phyloP scores from a whole-genome alignment of 2,329 filamentous ascomycete genomes.

The Fusarium sterilihyphosum region DNA sequence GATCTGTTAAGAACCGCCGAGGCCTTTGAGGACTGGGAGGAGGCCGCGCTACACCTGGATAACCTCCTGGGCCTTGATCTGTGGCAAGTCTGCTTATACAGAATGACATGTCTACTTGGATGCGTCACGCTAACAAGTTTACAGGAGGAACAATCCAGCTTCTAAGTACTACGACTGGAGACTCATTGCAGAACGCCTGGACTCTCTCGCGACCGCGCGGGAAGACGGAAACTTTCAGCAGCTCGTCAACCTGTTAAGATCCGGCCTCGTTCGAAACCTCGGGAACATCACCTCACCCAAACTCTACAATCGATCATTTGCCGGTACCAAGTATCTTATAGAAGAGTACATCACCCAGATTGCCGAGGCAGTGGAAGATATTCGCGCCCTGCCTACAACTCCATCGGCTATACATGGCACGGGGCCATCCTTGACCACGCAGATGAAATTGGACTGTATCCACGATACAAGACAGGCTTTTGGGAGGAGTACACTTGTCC shows the following conservation, averaged over 20 bases:
- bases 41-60: conserved; percentile 84
- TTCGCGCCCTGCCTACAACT: conserved; percentile 72
- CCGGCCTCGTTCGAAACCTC: conserved; percentile 83
- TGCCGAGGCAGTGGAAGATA: conserved; percentile 81
- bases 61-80: conserved; percentile 81
- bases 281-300: conserved; percentile 87
- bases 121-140: conserved; percentile 14
- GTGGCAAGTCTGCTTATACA: conserved; percentile 64
- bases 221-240: conserved; percentile 77
- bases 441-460: conserved; percentile 85
- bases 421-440: conserved; percentile 65
- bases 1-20: conserved; percentile 72
- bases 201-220: conserved; percentile 74
- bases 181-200: conserved; percentile 81
- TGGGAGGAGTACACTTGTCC: conserved; percentile 83
- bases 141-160: conserved; percentile 81
- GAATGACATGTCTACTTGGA: neutral
- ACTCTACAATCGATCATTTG: conserved; percentile 85
- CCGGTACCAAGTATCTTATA: conserved; percentile 88
- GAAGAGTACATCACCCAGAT: conserved; percentile 91
- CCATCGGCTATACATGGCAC: conserved; percentile 51
- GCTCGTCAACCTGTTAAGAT: conserved; percentile 82
- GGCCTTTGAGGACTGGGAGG: conserved; percentile 86
- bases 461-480: conserved; percentile 90
- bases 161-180: conserved; percentile 87